Conservation (phyloP, 306 rosid species). For the Lathyrus oleraceus region DNA sequence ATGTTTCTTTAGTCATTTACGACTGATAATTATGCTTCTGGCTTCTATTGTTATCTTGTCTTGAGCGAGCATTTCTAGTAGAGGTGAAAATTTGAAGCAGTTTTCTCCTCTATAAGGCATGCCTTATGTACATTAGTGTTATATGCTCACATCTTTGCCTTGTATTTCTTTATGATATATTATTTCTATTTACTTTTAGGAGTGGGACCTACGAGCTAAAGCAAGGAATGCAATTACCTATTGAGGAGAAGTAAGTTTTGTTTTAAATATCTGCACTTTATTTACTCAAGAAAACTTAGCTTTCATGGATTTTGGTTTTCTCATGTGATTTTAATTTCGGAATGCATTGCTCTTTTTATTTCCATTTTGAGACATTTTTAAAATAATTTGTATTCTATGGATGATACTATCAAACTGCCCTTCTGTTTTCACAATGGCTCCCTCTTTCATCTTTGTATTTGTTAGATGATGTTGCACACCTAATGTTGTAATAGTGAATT, state of each 20-base stretch:
- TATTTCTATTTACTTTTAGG: conserved; percentile 46
- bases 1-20: conserved; percentile 1
- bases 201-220: conserved; percentile 50
- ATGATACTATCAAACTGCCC: not conserved
- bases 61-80: conserved; percentile 23
- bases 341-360: conserved; percentile 7
- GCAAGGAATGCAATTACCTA: conserved; percentile 59
- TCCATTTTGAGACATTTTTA: not conserved
- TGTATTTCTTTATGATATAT: not conserved
- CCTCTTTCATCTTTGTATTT: conserved; percentile 8
- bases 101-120: conserved; percentile 23
- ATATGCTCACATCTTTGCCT: conserved; percentile 19
- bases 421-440: not conserved
- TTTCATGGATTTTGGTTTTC: conserved; percentile 19
- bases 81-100: conserved; percentile 29
- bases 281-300: conserved; percentile 25
- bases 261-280: conserved; percentile 32
- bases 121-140: conserved; percentile 3
- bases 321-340: conserved; percentile 18
- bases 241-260: conserved; percentile 64
- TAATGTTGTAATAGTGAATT: not conserved
- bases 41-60: conserved; percentile 27
- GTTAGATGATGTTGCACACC: not conserved
- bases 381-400: not conserved
- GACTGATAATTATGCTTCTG: conserved; percentile 8